Percentiles rank a stretch among this genome's conserved stretches.
Conservation (phyloP, 768 basidiomycete species). For the Russula vinacea region DNA sequence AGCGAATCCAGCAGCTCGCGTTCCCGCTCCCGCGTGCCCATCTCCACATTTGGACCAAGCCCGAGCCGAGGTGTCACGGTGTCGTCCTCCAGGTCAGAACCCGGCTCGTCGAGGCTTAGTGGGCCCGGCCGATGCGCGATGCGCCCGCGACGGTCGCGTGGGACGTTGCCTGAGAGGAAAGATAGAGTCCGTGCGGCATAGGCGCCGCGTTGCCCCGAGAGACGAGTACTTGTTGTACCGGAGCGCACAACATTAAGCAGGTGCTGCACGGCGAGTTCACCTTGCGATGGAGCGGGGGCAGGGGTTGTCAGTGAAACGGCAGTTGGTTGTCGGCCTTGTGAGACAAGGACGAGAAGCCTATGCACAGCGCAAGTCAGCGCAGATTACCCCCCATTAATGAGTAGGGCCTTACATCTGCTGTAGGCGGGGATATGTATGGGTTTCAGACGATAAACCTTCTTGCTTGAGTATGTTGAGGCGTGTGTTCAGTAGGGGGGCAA, state of each 20-base stretch:
- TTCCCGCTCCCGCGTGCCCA: constrained; percentile 47
- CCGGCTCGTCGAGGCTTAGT: constrained; percentile 19
- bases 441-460: constrained; percentile 51
- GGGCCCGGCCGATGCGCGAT: constrained; percentile 49
- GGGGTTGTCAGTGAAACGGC: constrained; percentile 56
- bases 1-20: constrained; percentile 56
- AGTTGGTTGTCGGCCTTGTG: constrained; percentile 59
- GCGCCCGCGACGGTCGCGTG: constrained; percentile 75
- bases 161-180: constrained; percentile 69
- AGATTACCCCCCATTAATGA: not conserved
- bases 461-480: constrained; percentile 56
- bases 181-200: constrained; percentile 50
- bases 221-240: constrained; percentile 39
- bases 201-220: constrained; percentile 25
- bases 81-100: constrained; percentile 34
- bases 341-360: constrained; percentile 73
- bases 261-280: constrained; percentile 65
- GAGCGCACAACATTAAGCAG: constrained; percentile 62
- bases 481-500: constrained; percentile 52
- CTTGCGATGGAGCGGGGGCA: constrained; percentile 54
- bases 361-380: constrained; percentile 16
- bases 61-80: constrained; percentile 24
- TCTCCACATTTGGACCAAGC: constrained; percentile 13
- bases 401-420: constrained; percentile 66
- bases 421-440: constrained; percentile 58